Evolutionary conservation across 2,329 filamentous ascomycete species (phyloP), one percentile per base, ranked within the genome.

Genomic region (Diplodia intermedia): DNA sequence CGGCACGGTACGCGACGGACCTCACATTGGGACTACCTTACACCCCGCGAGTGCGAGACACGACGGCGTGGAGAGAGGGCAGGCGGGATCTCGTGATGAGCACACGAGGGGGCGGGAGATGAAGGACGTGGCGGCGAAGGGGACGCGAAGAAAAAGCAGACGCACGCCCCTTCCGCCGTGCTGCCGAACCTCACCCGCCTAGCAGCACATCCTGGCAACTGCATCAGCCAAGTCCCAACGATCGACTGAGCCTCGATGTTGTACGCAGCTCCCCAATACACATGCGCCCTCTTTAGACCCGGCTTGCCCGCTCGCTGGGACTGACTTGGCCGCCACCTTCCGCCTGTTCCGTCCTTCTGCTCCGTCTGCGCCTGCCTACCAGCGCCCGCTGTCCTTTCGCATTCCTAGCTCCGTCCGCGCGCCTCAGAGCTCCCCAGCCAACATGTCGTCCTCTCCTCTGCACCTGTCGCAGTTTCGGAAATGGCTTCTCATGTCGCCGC

Each of bases 401-500:
- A 61, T 61, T 49, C 23, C 57, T 43, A 49, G 57, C 57, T 61
- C 57, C 57, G 20, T n/a, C 57, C 29, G 40, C 57, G 56, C 56
- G 57, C 57, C 40, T n/a, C n/a, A 43, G 40, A 61, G 57, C 57
- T 61, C 26, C 23, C 23, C 63, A 11, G 26, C 36, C 40, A 66
- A 60, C 66, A 68, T 68, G 66, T 62, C 66, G 9, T 62, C 67
- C 33, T 47, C 43, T n/a, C 87, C 86, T 66, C 82, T 88, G 76
- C 85, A 89, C 75, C 81, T 89, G 61, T 87, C 86, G 4, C 84
- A 86, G 71, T 80, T 90, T 70, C 86, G 88, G 69, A 88, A 86
- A 80, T 97, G 95, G 90, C 83, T 97, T 68, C 82, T 94, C 70
- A 90, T 91, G 71, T 97, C 94, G 53, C 95, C 95, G 15, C 95